Conservation (phyloP, 768 basidiomycete species). For the Cyclocybe aegerita region DNA sequence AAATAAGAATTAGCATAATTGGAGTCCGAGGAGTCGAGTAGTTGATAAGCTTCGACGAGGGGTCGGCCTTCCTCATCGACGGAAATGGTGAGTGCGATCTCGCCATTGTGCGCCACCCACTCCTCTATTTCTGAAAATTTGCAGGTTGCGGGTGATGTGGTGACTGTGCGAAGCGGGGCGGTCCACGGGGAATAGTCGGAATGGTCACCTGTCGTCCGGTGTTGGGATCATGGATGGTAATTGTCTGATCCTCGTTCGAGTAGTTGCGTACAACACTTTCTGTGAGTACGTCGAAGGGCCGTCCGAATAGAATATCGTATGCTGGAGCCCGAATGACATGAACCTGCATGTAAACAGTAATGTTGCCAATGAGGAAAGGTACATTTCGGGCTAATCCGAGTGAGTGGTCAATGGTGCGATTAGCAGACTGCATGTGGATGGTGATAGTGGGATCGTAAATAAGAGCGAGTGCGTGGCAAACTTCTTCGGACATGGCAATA, state of each 20-base stretch:
- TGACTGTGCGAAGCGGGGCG: background rate
- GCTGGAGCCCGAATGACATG: constrained; percentile 23
- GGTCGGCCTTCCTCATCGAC: background rate
- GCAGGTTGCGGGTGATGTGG: background rate
- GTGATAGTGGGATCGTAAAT: constrained; percentile 16
- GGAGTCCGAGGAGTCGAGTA: background rate
- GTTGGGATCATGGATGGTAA: constrained; percentile 22
- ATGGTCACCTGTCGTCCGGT: constrained; percentile 4
- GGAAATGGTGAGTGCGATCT: background rate
- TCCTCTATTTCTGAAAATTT: constrained; percentile 6
- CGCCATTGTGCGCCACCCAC: background rate
- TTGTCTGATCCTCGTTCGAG: constrained; percentile 12
- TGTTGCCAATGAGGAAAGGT: constrained; percentile 17
- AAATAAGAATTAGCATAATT: background rate
- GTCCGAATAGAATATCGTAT: constrained; percentile 24
- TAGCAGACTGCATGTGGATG: constrained; percentile 23
- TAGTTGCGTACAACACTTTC: constrained; percentile 13
- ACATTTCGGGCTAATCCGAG: constrained; percentile 24
- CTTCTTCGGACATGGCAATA: constrained; percentile 20
- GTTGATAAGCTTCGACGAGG: background rate
- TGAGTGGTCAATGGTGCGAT: constrained; percentile 16
- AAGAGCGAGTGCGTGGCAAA: constrained; percentile 14
- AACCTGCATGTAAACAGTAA: constrained; percentile 24
- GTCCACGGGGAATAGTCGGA: constrained; percentile 12
- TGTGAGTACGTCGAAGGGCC: constrained; percentile 23